Percentiles rank a stretch among this genome's conserved stretches.
Conservation (phyloP, 176 grass and related monocot species). For the Lolium rigidum region DNA sequence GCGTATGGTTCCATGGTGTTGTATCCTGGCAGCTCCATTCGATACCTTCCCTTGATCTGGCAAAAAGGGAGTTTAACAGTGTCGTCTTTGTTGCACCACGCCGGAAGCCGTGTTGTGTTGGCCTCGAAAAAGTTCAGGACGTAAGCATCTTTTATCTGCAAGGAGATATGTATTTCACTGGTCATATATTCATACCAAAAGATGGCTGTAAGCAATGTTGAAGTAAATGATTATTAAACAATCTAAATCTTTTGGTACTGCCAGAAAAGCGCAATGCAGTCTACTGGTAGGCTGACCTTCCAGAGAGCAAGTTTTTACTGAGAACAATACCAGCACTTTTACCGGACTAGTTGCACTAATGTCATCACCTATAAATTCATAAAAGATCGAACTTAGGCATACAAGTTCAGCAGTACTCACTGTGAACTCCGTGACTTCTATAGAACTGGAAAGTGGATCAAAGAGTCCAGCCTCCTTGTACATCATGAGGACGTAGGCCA, state of each 20-base stretch:
- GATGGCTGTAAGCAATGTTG: neutral
- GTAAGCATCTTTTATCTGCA: conserved; percentile 98
- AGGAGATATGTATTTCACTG: conserved; percentile 21
- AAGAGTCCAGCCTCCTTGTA: conserved; percentile 97
- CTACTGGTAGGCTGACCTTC: neutral
- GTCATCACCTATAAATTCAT: conserved; percentile 1
- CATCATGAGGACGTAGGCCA: conserved; percentile 88
- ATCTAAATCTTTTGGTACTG: neutral
- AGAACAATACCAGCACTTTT: neutral
- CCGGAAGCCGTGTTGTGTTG: conserved; percentile 67
- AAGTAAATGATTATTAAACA: neutral
- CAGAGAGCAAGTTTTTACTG: neutral
- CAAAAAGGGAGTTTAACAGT: conserved; percentile 84
- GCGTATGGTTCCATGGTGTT: conserved; percentile 81
- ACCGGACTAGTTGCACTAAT: neutral
- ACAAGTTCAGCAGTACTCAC: conserved; percentile 54
- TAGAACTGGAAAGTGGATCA: conserved; percentile 56
- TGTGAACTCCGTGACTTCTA: conserved; percentile 96
- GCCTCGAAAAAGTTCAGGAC: conserved; percentile 86
- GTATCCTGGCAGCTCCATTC: conserved; percentile 94
- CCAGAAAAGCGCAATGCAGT: neutral
- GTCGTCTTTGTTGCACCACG: conserved; percentile 94
- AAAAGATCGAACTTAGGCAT: neutral
- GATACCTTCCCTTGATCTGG: conserved; percentile 91
- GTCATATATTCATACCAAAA: neutral